Percentiles rank a stretch among this genome's conserved stretches.
Conservation (phyloP, 441 rosid species). For the Populus hybrid region DNA sequence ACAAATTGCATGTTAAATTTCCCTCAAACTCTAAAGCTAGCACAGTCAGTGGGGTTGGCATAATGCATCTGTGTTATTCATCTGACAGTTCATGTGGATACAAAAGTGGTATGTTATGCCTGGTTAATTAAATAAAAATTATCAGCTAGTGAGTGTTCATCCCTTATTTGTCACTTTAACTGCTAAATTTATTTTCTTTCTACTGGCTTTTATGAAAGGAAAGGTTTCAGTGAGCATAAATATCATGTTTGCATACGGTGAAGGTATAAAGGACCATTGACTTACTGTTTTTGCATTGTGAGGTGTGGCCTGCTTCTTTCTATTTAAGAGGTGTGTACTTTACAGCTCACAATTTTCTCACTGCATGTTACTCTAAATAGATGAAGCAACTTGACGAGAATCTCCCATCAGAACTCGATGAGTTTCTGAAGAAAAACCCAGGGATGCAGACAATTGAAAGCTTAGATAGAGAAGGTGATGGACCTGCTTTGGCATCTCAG, state of each 20-base stretch:
- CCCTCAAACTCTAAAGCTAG: neutral
- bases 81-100: neutral
- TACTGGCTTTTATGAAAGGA: neutral
- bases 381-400: conserved; percentile 59
- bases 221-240: neutral
- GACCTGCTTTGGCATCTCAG: conserved; percentile 20
- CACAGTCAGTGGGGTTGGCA: neutral
- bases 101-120: neutral
- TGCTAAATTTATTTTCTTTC: neutral
- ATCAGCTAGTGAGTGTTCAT: neutral
- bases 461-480: conserved; percentile 22
- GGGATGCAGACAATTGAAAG: conserved; percentile 23
- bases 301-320: neutral
- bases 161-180: neutral
- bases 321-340: conserved; percentile 5
- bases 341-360: conserved; percentile 7
- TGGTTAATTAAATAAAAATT: neutral
- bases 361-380: conserved; percentile 25
- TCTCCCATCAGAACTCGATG: conserved; percentile 62
- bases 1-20: neutral
- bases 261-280: neutral
- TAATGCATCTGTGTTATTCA: neutral
- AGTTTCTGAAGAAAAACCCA: conserved; percentile 38
- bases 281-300: neutral
- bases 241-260: neutral